Base-by-base conservation (phyloP, 2,329 filamentous ascomycete genomes). In the Fusarium vanettenii region DNA sequence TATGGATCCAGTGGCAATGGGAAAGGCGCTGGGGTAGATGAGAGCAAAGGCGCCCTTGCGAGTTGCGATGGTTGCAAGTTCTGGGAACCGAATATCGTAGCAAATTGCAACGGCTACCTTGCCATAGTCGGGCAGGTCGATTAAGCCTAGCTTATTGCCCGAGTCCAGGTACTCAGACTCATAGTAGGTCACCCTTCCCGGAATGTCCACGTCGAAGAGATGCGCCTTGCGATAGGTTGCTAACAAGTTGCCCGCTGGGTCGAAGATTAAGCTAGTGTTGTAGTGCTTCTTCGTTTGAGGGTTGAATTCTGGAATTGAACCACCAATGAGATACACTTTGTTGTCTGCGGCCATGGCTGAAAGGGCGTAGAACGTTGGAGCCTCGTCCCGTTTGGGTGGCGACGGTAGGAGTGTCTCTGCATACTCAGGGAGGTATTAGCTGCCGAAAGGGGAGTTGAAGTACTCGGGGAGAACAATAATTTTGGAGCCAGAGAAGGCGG, bases 361-460 rank as follows among this genome's bases (percentile, higher is more conserved):
- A 14, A 98, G 89, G 5, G 95, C 94, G 82, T 97, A 92, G 88
- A 92, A 98, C 55, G 93, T 94, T 0, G 95, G 95, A 3, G 93
- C 92, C 78, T 93, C 89, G 45, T 90, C 88, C 70, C 86, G 82
- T 5, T 91, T 86, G 0, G 94, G 94, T 22, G 94, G 94, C 5
- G 91, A 92, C 0, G 94, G 94, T 50, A 85, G 83, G 13, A 98
- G 91, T 1, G 91, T 92, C 84, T 98, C 96, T 76, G 96, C 95
- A 84, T 98, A 98, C 69, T 91, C 90, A 64, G 95, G 92, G 85
- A 98, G 98, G 87, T 92, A 95, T 80, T 94, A 82, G 76, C 92
- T 94, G 73, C 96, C 96, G 85, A 98, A 98, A 10, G 96, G 96
- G 33, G 94, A 97, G 87, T 98, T 98, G 90, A 98, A 98, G 88